phyloP scores from a whole-genome alignment of 2,329 filamentous ascomycete genomes.

The Colletotrichum cuscutae region DNA sequence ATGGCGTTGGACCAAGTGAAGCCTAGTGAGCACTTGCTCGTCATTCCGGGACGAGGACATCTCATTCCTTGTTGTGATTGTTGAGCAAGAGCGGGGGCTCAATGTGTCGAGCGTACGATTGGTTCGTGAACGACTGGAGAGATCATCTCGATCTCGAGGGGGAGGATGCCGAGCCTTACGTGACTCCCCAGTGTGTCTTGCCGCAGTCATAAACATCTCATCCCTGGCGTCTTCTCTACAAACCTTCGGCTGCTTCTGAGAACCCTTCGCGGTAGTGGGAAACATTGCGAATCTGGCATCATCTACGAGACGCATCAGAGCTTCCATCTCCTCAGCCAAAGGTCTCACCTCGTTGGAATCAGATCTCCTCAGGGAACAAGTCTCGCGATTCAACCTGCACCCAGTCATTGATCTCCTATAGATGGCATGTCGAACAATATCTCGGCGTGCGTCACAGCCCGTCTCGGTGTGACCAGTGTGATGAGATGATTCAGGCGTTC shows the following conservation, averaged over 20 bases:
- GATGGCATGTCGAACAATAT: neutral
- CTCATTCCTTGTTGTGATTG: neutral
- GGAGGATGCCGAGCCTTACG: neutral
- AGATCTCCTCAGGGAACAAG: neutral
- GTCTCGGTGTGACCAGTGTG: neutral
- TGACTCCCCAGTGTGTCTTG: neutral
- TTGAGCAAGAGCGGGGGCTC: neutral
- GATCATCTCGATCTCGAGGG: neutral
- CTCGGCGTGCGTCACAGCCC: neutral
- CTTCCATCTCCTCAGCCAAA: constrained; percentile 4
- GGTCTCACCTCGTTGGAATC: neutral
- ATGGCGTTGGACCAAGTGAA: neutral
- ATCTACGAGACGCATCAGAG: neutral
- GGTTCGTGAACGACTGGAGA: neutral
- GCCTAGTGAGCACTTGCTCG: neutral
- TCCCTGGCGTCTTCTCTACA: neutral
- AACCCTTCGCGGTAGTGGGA: neutral
- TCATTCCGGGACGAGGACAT: neutral
- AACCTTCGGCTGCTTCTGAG: neutral
- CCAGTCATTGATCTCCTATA: neutral
- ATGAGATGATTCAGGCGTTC: neutral
- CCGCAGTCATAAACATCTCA: neutral
- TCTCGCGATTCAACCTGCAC: neutral
- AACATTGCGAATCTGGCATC: neutral
- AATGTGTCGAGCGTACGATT: neutral